Percentiles rank a stretch among this genome's conserved stretches.
Evolutionary conservation across 768 basidiomycete species (phyloP).

Genomic region (Mycena indigotica): DNA sequence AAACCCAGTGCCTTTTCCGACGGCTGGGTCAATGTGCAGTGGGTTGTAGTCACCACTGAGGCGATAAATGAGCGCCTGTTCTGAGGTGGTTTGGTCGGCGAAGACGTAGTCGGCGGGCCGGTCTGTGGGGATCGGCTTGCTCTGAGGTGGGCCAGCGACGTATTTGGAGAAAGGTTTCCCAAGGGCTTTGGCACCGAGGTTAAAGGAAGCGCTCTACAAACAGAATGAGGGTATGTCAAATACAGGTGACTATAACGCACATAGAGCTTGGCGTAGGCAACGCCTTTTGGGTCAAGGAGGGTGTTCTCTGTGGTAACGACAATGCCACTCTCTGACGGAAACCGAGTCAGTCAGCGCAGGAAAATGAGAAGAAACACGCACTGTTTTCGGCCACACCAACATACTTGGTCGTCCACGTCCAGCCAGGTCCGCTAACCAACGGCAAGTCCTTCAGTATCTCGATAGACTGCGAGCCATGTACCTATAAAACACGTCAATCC

Average conservation of each 20-base stretch:
- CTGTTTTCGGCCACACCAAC: slow-evolving; percentile 82
- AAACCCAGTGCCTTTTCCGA: slow-evolving; percentile 76
- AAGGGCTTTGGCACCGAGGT: slow-evolving; percentile 66
- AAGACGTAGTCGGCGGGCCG: slow-evolving; percentile 63
- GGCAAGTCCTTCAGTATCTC: slow-evolving; percentile 82
- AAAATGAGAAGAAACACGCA: slow-evolving; percentile 35
- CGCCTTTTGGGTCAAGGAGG: slow-evolving; percentile 65
- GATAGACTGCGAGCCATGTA: slow-evolving; percentile 80
- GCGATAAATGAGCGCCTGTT: slow-evolving; percentile 72
- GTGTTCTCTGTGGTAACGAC: slow-evolving; percentile 64
- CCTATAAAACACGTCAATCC: slow-evolving; percentile 39
- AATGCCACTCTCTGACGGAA: slow-evolving; percentile 66
- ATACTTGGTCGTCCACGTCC: slow-evolving; percentile 69
- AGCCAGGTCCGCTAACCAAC: slow-evolving; percentile 72
- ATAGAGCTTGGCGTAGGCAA: slow-evolving; percentile 63
- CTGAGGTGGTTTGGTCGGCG: slow-evolving; percentile 60
- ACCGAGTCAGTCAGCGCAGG: slow-evolving; percentile 2
- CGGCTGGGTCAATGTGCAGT: slow-evolving; percentile 74
- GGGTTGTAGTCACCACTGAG: slow-evolving; percentile 82
- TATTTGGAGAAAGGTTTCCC: slow-evolving; percentile 63
- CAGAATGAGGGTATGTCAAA: not conserved
- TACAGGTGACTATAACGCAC: slow-evolving; percentile 34
- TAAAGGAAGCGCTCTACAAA: slow-evolving; percentile 62
- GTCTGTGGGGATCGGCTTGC: slow-evolving; percentile 62
- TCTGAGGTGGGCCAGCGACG: slow-evolving; percentile 61